Percentiles rank a stretch among this genome's conserved stretches.
Evolutionary conservation across 2,329 filamentous ascomycete species (phyloP).

Genomic region (Byssoonygena ceratinophila): DNA sequence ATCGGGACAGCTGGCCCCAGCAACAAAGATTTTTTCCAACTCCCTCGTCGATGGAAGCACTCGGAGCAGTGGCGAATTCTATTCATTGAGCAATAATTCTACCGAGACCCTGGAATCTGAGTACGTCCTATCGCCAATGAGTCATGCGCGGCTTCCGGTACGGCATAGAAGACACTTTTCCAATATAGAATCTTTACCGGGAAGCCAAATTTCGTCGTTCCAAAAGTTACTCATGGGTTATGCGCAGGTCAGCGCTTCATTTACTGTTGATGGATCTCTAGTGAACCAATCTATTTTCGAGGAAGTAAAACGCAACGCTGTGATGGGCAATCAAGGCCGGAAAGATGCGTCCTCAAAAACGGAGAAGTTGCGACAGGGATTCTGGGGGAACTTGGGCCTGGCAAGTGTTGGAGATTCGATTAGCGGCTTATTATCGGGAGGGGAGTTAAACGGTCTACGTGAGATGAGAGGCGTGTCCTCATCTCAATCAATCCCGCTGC

Average conservation of each 20-base stretch:
- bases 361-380: slow-evolving; percentile 56
- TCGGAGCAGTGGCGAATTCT: slow-evolving; percentile 87
- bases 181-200: slow-evolving; percentile 26
- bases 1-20: slow-evolving; percentile 29
- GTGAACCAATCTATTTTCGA: slow-evolving; percentile 86
- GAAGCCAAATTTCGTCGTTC: slow-evolving; percentile 17
- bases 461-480: slow-evolving; percentile 86
- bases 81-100: slow-evolving; percentile 88
- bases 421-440: slow-evolving; percentile 72
- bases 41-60: slow-evolving; percentile 57
- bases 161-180: slow-evolving; percentile 39
- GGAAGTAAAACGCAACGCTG: slow-evolving; percentile 87
- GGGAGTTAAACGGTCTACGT: slow-evolving; percentile 83
- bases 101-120: slow-evolving; percentile 88
- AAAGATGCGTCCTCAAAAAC: slow-evolving; percentile 63
- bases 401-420: slow-evolving; percentile 77
- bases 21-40: slow-evolving; percentile 36
- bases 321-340: slow-evolving; percentile 70
- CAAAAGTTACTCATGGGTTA: slow-evolving; percentile 97
- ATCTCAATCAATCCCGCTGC: slow-evolving; percentile 73
- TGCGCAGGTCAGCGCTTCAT: slow-evolving; percentile 84
- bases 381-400: slow-evolving; percentile 80
- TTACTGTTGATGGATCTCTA: slow-evolving; percentile 80
- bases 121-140: slow-evolving; percentile 47
- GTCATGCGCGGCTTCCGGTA: slow-evolving; percentile 44